These are phyloP conservation scores for Phytophthora foliorum DNA, from an alignment of 352 stramenopile genomes.

Conservation along the genomic window DNA sequence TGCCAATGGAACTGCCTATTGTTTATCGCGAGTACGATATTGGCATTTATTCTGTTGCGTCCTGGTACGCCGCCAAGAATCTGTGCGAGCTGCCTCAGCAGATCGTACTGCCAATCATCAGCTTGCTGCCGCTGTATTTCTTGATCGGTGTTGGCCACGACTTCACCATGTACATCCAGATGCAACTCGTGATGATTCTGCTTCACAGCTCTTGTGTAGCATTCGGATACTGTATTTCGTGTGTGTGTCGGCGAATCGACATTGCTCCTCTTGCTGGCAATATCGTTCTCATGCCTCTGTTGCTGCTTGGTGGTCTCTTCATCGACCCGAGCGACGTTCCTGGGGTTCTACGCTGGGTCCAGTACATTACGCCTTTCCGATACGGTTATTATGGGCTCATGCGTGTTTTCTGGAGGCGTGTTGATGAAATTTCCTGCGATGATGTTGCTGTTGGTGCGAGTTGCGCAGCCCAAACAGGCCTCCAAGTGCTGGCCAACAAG, in stretches of 20 bases:
- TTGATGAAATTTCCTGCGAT: constrained; percentile 51
- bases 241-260: constrained; percentile 44
- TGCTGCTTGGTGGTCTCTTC: constrained; percentile 63
- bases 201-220: constrained; percentile 50
- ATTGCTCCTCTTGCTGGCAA: constrained; percentile 52
- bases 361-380: constrained; percentile 62
- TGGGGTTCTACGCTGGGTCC: constrained; percentile 53
- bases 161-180: constrained; percentile 50
- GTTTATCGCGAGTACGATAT: constrained; percentile 59
- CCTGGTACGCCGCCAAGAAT: constrained; percentile 70
- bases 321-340: constrained; percentile 49
- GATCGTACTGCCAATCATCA: constrained; percentile 53
- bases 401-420: constrained; percentile 51
- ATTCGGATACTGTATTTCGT: constrained; percentile 62
- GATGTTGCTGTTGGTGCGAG: constrained; percentile 15
- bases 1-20: constrained; percentile 64
- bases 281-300: constrained; percentile 50
- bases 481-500: constrained; percentile 45
- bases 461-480: constrained; percentile 40
- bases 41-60: constrained; percentile 49
- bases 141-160: constrained; percentile 55
- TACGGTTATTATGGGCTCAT: constrained; percentile 64
- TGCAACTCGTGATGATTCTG: constrained; percentile 54
- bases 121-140: constrained; percentile 57
- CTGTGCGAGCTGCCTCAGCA: constrained; percentile 61